Evolutionary conservation across 2,329 filamentous ascomycete species (phyloP).

Genomic region (Nemania sp.): DNA sequence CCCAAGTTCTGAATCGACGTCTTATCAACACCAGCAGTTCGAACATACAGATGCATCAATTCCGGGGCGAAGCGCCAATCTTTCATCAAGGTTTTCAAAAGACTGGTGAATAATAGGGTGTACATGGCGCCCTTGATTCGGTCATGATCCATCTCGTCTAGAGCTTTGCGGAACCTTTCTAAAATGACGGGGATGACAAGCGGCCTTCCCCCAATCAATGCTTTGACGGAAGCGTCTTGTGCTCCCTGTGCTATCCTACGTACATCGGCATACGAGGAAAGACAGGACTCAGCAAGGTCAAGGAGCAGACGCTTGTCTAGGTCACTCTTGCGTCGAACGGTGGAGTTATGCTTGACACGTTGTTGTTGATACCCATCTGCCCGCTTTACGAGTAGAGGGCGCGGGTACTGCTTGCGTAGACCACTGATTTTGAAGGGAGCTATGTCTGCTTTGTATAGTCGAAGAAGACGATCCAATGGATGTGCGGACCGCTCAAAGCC

Average conservation of each 20-base stretch:
- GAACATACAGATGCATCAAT: constrained; percentile 87
- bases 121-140: constrained; percentile 95
- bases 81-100: constrained; percentile 82
- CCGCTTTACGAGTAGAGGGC: constrained; percentile 86
- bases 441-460: constrained; percentile 83
- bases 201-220: constrained; percentile 82
- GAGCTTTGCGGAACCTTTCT: constrained; percentile 73
- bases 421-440: constrained; percentile 94
- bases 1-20: constrained; percentile 91
- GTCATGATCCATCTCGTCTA: constrained; percentile 80
- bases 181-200: constrained; percentile 90
- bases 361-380: constrained; percentile 95
- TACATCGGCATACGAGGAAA: constrained; percentile 93
- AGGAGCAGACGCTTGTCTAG: constrained; percentile 83
- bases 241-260: constrained; percentile 91
- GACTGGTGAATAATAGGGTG: constrained; percentile 82
- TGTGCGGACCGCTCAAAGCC: constrained; percentile 95
- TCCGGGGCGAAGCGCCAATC: constrained; percentile 95
- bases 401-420: constrained; percentile 86
- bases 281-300: constrained; percentile 85
- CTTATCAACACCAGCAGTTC: constrained; percentile 87
- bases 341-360: constrained; percentile 90
- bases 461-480: constrained; percentile 82
- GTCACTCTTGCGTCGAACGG: constrained; percentile 84
- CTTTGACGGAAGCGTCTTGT: constrained; percentile 90